phyloP scores from a whole-genome alignment of 371 early-diverging fungal genomes.

The Mucor indicus region DNA sequence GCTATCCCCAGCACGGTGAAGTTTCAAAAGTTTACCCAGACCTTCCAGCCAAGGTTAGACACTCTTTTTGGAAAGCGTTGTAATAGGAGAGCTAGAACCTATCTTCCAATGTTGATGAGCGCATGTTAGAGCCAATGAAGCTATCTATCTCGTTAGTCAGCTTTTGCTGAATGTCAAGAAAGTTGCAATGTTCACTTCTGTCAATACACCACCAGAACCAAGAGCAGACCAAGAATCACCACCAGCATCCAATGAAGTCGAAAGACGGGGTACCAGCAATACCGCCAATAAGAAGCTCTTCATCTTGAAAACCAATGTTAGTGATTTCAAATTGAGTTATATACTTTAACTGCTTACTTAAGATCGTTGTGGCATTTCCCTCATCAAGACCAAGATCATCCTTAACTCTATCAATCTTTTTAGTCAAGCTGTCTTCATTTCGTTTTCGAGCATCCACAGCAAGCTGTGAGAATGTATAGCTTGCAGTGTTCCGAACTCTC shows the following conservation, averaged over 20 bases:
- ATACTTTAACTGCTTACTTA: conserved; percentile 22
- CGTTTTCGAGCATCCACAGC: conserved; percentile 1
- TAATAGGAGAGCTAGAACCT: conserved; percentile 17
- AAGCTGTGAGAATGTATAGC: background rate
- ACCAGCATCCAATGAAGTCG: no score
- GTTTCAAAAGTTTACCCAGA: conserved; percentile 62
- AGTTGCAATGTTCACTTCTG: conserved; percentile 9
- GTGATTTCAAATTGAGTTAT: no score
- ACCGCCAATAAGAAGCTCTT: conserved; percentile 14
- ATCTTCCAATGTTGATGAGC: conserved; percentile 18
- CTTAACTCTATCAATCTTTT: conserved; percentile 11
- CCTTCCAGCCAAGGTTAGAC: conserved; percentile 56
- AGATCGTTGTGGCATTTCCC: conserved; percentile 4
- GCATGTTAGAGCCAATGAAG: conserved; percentile 12
- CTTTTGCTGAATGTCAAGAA: conserved; percentile 16
- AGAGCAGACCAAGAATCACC: no score
- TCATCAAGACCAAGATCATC: conserved; percentile 8
- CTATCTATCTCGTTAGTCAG: conserved; percentile 11
- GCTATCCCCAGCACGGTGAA: conserved; percentile 66
- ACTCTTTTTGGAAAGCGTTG: conserved; percentile 36
- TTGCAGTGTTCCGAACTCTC: background rate
- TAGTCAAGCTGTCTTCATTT: conserved; percentile 5
- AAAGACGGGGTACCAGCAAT: conserved; percentile 1
- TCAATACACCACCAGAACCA: no score
- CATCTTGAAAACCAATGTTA: conserved; percentile 13